A percentile compares a stretch with the other conserved stretches of the same genome.
These are phyloP conservation scores for Rostrohypoxylon terebratum DNA, from an alignment of 495 filamentous ascomycete genomes.

Conservation along the genomic window DNA sequence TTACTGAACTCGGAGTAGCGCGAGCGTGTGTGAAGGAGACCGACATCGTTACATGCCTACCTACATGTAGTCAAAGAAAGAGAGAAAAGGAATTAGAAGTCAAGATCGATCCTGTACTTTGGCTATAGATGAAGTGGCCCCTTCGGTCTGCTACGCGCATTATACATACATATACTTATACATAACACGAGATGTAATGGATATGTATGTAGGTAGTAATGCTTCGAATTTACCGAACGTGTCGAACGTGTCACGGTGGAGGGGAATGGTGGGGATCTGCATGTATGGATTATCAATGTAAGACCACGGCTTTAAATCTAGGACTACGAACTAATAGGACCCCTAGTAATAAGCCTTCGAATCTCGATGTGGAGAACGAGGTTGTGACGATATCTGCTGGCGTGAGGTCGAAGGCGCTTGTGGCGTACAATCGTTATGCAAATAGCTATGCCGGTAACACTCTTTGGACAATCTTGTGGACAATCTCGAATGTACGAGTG, in stretches of 20 bases:
- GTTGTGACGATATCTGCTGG: slow-evolving; percentile 9
- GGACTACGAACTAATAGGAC: slow-evolving; percentile 9
- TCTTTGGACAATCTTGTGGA: neutral
- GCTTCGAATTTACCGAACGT: neutral
- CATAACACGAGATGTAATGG: slow-evolving; percentile 3
- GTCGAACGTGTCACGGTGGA: neutral
- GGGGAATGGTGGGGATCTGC: slow-evolving; percentile 6
- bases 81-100: neutral
- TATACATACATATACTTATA: neutral
- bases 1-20: slow-evolving; percentile 44
- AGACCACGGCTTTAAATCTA: neutral
- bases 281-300: slow-evolving; percentile 1
- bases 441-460: neutral
- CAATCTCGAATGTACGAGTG: neutral
- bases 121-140: slow-evolving; percentile 21
- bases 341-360: neutral
- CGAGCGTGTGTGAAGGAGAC: neutral
- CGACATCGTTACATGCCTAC: neutral
- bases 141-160: slow-evolving; percentile 31
- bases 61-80: neutral
- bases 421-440: slow-evolving; percentile 19
- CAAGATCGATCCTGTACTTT: slow-evolving; percentile 27
- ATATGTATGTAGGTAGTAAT: neutral
- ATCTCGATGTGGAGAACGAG: slow-evolving; percentile 5
- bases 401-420: slow-evolving; percentile 5